Conservation (phyloP, 2,329 filamentous ascomycete species). For the Alternaria brassicicola region DNA sequence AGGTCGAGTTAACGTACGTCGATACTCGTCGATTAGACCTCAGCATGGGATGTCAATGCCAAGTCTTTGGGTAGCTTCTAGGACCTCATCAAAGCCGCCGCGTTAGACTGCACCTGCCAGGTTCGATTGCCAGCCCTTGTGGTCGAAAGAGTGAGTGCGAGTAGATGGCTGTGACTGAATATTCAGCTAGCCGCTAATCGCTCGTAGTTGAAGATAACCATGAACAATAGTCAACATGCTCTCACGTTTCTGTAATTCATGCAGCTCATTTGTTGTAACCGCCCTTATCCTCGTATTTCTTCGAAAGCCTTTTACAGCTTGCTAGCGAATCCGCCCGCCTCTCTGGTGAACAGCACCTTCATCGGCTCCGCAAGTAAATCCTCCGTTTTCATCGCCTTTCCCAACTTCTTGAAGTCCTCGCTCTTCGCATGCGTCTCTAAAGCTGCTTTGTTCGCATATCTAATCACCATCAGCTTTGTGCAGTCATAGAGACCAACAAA, state of each 20-base stretch:
- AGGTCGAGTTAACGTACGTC: no score
- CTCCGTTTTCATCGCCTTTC: conserved; percentile 34
- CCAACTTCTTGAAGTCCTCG: conserved; percentile 30
- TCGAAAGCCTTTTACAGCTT: conserved; percentile 1
- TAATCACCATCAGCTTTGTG: background rate
- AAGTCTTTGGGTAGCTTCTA: no score
- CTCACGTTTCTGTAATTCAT: background rate
- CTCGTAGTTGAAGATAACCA: background rate
- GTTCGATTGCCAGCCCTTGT: background rate
- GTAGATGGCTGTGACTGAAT: background rate
- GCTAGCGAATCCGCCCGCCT: conserved; percentile 34
- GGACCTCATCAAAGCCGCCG: no score
- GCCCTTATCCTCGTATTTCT: background rate
- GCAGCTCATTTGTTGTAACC: background rate
- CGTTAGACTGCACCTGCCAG: no score
- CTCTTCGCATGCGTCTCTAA: conserved; percentile 35
- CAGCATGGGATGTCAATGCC: no score
- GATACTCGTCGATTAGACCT: no score
- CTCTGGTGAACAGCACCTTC: conserved; percentile 38
- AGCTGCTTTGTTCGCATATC: conserved; percentile 40
- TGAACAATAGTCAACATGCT: background rate
- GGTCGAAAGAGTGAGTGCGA: background rate
- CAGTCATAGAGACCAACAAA: no score
- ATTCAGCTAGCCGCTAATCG: background rate
- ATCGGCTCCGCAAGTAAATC: conserved; percentile 38